Evolutionary conservation across 139 green algal species (phyloP).

Genomic region (Coelastrella sp.): DNA sequence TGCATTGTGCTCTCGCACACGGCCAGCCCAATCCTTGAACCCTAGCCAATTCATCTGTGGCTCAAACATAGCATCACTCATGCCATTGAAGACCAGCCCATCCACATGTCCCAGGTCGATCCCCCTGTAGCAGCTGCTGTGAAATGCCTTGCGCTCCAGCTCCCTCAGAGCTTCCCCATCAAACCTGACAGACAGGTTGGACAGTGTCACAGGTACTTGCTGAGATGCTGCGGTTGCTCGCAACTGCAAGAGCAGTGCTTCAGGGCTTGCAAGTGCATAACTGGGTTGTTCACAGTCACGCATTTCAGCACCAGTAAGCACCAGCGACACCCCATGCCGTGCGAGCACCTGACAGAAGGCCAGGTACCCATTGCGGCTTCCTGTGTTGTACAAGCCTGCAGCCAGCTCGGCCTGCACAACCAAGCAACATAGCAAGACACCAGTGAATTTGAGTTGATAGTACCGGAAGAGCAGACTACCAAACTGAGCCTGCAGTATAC

Average conservation of each 20-base stretch:
- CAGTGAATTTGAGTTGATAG: too few relatives aligned
- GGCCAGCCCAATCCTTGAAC: slow-evolving; percentile 65
- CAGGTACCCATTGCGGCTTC: slow-evolving; percentile 63
- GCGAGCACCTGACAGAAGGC: slow-evolving; percentile 56
- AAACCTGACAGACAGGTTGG: slow-evolving; percentile 57
- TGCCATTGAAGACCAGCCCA: slow-evolving; percentile 58
- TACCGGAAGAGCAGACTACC: too few relatives aligned
- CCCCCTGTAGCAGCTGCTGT: slow-evolving; percentile 30
- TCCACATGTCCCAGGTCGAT: slow-evolving; percentile 43
- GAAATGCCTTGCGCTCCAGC: slow-evolving; percentile 54
- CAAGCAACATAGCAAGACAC: background rate
- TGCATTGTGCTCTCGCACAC: slow-evolving; percentile 50
- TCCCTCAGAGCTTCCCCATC: slow-evolving; percentile 56
- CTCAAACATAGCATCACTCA: slow-evolving; percentile 74
- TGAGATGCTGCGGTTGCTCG: slow-evolving; percentile 60
- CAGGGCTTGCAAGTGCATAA: slow-evolving; percentile 47
- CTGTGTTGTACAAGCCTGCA: slow-evolving; percentile 61
- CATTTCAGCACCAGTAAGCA: slow-evolving; percentile 55
- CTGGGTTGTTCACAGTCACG: slow-evolving; percentile 41
- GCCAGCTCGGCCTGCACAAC: slow-evolving; percentile 50
- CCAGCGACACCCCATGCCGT: slow-evolving; percentile 43
- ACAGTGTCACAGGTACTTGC: slow-evolving; percentile 57
- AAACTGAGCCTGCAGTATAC: too few relatives aligned
- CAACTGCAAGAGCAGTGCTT: slow-evolving; percentile 58
- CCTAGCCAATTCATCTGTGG: slow-evolving; percentile 58